Percentiles rank a stretch among this genome's conserved stretches.
Conservation (phyloP, 2,329 filamentous ascomycete species). For the Aspergillus puulaauensis region DNA sequence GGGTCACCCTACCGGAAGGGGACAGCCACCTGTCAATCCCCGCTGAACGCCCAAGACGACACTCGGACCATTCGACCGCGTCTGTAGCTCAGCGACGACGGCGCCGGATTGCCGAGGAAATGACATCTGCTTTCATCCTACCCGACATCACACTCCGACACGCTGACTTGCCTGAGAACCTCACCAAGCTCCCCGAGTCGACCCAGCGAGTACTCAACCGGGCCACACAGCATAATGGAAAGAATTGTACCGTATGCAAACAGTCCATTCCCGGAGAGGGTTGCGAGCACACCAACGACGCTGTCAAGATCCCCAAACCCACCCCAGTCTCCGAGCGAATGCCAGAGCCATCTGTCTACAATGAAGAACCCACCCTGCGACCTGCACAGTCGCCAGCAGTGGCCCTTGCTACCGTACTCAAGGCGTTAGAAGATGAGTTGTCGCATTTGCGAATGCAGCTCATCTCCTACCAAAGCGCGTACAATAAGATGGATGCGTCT, state of each 20-base stretch:
- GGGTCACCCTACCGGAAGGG: slow-evolving; percentile 25
- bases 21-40: slow-evolving; percentile 32
- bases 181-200: slow-evolving; percentile 36
- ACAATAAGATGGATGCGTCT: slow-evolving; percentile 66
- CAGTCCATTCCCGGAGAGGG: slow-evolving; percentile 38
- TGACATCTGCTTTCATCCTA: slow-evolving; percentile 65
- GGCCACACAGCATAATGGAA: slow-evolving; percentile 50
- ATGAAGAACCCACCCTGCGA: slow-evolving; percentile 60
- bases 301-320: slow-evolving; percentile 49
- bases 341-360: slow-evolving; percentile 42
- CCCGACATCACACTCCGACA: slow-evolving; percentile 59
- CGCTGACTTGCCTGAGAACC: slow-evolving; percentile 28
- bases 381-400: slow-evolving; percentile 66
- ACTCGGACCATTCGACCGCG: slow-evolving; percentile 48
- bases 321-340: slow-evolving; percentile 52
- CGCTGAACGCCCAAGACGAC: slow-evolving; percentile 33
- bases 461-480: slow-evolving; percentile 59
- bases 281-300: slow-evolving; percentile 31
- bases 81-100: slow-evolving; percentile 53
- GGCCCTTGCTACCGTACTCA: slow-evolving; percentile 80
- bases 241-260: slow-evolving; percentile 59
- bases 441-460: slow-evolving; percentile 72
- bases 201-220: slow-evolving; percentile 43
- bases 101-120: slow-evolving; percentile 50
- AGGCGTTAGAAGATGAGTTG: slow-evolving; percentile 76